phyloP scores from a whole-genome alignment of 805 yeast species.

The Candida piceae region DNA sequence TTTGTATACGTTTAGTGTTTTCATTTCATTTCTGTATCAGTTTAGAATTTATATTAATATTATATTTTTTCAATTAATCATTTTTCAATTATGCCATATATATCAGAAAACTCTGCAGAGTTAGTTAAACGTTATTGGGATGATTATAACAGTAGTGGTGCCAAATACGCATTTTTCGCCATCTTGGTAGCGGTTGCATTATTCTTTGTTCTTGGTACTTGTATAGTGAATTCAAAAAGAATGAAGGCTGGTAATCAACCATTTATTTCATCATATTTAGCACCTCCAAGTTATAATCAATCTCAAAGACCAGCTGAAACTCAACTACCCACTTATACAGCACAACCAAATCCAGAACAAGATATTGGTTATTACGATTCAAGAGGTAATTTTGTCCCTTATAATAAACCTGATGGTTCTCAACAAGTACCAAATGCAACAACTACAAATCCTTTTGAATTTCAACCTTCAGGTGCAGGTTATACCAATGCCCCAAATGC shows the following conservation, averaged over 20 bases:
- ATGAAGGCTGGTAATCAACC: slow-evolving; percentile 49
- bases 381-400: slow-evolving; percentile 45
- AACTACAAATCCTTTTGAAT: slow-evolving; percentile 8
- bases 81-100: slow-evolving; percentile 2
- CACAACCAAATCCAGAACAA: slow-evolving; percentile 51
- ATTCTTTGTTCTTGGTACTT: slow-evolving; percentile 43
- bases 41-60: too few species aligned
- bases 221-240: slow-evolving; percentile 53
- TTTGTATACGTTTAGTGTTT: too few species aligned
- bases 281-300: slow-evolving; percentile 70
- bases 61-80: too few species aligned
- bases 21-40: too few species aligned
- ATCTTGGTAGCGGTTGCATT: slow-evolving; percentile 47
- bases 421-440: background rate
- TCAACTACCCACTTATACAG: slow-evolving; percentile 68
- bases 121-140: slow-evolving; percentile 15
- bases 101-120: slow-evolving; percentile 1
- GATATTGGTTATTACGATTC: slow-evolving; percentile 78
- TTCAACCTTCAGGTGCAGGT: slow-evolving; percentile 8
- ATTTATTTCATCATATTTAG: slow-evolving; percentile 47
- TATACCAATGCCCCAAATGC: background rate
- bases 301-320: slow-evolving; percentile 49
- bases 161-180: slow-evolving; percentile 65
- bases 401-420: too few species aligned
- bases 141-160: slow-evolving; percentile 18